These are phyloP conservation scores for Coemansia erecta DNA, from an alignment of 192 early-diverging fungal genomes.

Conservation along the genomic window DNA sequence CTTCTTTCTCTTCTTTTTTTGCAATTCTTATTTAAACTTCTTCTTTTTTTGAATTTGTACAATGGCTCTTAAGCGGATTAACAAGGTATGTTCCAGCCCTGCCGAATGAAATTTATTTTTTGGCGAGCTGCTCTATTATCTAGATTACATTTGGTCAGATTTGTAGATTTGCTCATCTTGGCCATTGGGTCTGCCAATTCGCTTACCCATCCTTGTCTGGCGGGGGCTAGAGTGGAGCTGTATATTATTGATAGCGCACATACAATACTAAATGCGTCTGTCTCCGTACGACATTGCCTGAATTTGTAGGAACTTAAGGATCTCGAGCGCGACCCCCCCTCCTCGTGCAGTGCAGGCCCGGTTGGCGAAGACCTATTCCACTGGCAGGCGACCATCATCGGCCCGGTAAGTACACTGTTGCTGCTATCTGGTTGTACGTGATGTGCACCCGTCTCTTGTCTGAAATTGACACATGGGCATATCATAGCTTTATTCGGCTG, in stretches of 20 bases:
- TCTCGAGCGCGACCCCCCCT: conserved; percentile 95
- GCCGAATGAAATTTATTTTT: too few relatives aligned
- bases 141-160: too few relatives aligned
- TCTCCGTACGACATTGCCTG: background rate
- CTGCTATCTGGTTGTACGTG: too few relatives aligned
- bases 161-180: too few relatives aligned
- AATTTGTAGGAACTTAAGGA: conserved; percentile 81
- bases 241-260: too few relatives aligned
- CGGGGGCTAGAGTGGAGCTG: too few relatives aligned
- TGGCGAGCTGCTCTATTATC: too few relatives aligned
- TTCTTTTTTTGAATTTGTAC: conserved; percentile 13
- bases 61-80: conserved; percentile 99
- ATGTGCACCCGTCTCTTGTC: too few relatives aligned
- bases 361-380: conserved; percentile 89
- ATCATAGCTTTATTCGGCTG: too few relatives aligned
- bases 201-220: too few relatives aligned
- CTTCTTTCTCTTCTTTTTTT: conserved; percentile 2
- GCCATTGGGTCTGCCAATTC: too few relatives aligned
- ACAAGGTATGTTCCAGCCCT: conserved; percentile 70
- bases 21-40: background rate
- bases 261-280: background rate
- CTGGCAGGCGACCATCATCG: conserved; percentile 99
- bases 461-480: too few relatives aligned
- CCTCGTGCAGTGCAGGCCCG: conserved; percentile 96
- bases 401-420: conserved; percentile 62